A percentile compares a stretch with the other conserved stretches of the same genome.
Evolutionary conservation across 2,329 filamentous ascomycete species (phyloP).

Genomic region (Calycina herbarum): DNA sequence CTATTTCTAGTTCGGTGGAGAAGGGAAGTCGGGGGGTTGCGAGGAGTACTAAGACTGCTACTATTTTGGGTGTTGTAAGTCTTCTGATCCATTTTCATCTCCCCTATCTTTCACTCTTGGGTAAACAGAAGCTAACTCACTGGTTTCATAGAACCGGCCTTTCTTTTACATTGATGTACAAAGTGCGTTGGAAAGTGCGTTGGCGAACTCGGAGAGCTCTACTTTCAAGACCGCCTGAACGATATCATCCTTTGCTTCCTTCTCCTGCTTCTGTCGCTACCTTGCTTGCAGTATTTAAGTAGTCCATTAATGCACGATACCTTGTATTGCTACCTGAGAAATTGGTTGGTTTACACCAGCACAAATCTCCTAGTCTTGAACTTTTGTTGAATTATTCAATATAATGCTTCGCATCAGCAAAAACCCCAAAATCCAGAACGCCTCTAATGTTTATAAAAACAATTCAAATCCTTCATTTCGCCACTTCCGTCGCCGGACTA

Average conservation of each 20-base stretch:
- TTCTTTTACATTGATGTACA: slow-evolving; percentile 94
- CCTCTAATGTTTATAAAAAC: not conserved
- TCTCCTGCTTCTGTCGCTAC: not conserved
- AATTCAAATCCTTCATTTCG: not conserved
- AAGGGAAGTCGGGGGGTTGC: slow-evolving; percentile 20
- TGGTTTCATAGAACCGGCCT: slow-evolving; percentile 82
- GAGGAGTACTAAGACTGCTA: slow-evolving; percentile 16
- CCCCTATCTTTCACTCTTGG: not conserved
- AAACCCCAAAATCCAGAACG: not conserved
- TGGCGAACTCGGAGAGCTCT: slow-evolving; percentile 67
- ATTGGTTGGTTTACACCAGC: too few species aligned
- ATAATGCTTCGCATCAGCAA: too few species aligned
- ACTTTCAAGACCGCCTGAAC: not conserved
- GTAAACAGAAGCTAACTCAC: slow-evolving; percentile 43
- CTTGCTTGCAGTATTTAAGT: not conserved
- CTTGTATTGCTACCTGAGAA: too few species aligned
- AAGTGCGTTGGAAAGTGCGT: slow-evolving; percentile 81
- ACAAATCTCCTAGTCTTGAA: not conserved
- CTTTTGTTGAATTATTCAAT: not conserved
- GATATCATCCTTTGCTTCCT: not conserved
- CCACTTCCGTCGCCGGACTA: slow-evolving; percentile 49
- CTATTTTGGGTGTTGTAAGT: slow-evolving; percentile 51
- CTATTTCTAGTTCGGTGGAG: slow-evolving; percentile 23
- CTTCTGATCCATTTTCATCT: not conserved
- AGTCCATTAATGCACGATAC: too few species aligned